phyloP scores from a whole-genome alignment of 1,139 yeast genomes.

The Yamadazyma trypodendri region DNA sequence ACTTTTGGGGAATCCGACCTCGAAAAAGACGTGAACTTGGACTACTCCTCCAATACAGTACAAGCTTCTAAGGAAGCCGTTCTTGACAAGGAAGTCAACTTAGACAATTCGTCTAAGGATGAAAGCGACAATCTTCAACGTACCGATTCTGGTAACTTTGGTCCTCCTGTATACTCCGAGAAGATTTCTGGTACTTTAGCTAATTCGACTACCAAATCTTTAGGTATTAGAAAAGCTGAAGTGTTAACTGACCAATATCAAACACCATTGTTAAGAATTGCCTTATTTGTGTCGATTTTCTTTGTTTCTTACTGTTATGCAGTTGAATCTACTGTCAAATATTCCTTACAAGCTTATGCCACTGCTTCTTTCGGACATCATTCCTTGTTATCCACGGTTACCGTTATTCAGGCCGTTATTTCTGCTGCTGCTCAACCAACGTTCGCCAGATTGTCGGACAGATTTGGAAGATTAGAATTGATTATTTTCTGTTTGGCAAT shows the following conservation, averaged over 20 bases:
- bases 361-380: slow-evolving; percentile 56
- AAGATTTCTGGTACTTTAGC: slow-evolving; percentile 13
- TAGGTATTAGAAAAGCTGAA: slow-evolving; percentile 43
- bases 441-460: slow-evolving; percentile 68
- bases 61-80: slow-evolving; percentile 10
- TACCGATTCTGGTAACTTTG: not conserved
- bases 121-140: slow-evolving; percentile 1
- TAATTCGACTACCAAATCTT: slow-evolving; percentile 24
- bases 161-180: slow-evolving; percentile 2
- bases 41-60: slow-evolving; percentile 1
- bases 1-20: slow-evolving; percentile 8
- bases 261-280: slow-evolving; percentile 21
- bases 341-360: slow-evolving; percentile 52
- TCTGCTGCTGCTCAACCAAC: slow-evolving; percentile 74
- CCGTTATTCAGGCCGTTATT: slow-evolving; percentile 60
- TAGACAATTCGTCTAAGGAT: slow-evolving; percentile 4
- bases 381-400: slow-evolving; percentile 63
- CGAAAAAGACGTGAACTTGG: not conserved
- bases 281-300: slow-evolving; percentile 52
- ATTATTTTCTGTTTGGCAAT: slow-evolving; percentile 54
- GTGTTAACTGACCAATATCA: slow-evolving; percentile 36
- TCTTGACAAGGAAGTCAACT: not conserved
- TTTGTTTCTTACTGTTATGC: slow-evolving; percentile 65
- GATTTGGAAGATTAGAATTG: slow-evolving; percentile 66
- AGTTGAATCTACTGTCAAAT: slow-evolving; percentile 57